Evolutionary conservation across 2,329 filamentous ascomycete species (phyloP).

Genomic region (Nothophoma quercina): DNA sequence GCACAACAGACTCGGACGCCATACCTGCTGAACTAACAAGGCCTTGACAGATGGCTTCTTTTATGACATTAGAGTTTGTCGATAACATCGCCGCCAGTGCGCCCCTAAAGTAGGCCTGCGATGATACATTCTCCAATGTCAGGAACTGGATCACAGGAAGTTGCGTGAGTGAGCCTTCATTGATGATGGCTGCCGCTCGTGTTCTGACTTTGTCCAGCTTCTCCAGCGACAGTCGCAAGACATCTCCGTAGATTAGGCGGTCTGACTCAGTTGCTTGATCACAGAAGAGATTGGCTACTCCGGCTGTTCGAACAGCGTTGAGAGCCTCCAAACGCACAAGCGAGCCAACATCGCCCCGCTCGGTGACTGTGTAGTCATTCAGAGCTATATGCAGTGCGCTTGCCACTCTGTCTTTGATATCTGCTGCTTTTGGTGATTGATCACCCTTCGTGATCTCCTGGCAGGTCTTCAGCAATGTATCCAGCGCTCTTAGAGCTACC

Average conservation of each 20-base stretch:
- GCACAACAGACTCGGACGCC: constrained; percentile 78
- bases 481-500: constrained; percentile 51
- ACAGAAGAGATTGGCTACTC: constrained; percentile 30
- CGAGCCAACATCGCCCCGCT: constrained; percentile 88
- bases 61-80: constrained; percentile 19
- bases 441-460: not conserved
- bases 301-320: constrained; percentile 64
- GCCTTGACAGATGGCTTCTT: constrained; percentile 66
- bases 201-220: constrained; percentile 85
- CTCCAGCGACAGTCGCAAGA: constrained; percentile 79
- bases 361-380: constrained; percentile 90
- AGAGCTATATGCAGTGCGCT: constrained; percentile 59
- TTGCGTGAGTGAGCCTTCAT: constrained; percentile 6
- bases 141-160: constrained; percentile 15
- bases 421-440: constrained; percentile 13
- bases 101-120: constrained; percentile 64
- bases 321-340: constrained; percentile 83
- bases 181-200: constrained; percentile 37
- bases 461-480: constrained; percentile 40
- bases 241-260: constrained; percentile 44
- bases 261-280: constrained; percentile 20
- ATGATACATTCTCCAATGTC: constrained; percentile 59
- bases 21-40: constrained; percentile 77
- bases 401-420: constrained; percentile 33
- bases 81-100: constrained; percentile 53